These are phyloP conservation scores for Pleurotus pulmonarius DNA, from an alignment of 768 basidiomycete species.

Conservation along the genomic window DNA sequence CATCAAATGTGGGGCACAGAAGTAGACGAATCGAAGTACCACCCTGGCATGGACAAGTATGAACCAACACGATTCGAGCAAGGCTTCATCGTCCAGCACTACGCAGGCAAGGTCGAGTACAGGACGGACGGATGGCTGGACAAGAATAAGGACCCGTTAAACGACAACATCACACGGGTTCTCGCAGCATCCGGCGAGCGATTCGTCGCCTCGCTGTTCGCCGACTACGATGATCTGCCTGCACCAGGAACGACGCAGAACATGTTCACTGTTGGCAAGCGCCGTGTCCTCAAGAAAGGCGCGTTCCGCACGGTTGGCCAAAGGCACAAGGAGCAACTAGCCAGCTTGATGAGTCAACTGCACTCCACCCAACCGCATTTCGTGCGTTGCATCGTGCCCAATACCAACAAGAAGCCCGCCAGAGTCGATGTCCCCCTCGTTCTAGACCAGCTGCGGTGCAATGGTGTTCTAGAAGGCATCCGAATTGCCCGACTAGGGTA, in stretches of 20 bases:
- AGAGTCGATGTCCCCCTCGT: slow-evolving; percentile 92
- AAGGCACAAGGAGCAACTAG: slow-evolving; percentile 92
- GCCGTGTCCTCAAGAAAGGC: slow-evolving; percentile 84
- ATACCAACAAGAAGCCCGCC: slow-evolving; percentile 85
- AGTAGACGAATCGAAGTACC: slow-evolving; percentile 45
- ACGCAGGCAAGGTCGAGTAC: slow-evolving; percentile 96
- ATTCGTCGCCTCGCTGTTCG: slow-evolving; percentile 80
- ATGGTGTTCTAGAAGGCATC: slow-evolving; percentile 98
- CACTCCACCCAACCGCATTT: slow-evolving; percentile 97
- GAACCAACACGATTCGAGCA: slow-evolving; percentile 85
- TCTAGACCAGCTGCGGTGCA: slow-evolving; percentile 93
- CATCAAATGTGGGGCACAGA: slow-evolving; percentile 67
- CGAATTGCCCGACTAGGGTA: slow-evolving; percentile 96
- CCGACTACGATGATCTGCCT: slow-evolving; percentile 64
- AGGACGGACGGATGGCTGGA: slow-evolving; percentile 95
- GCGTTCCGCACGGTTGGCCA: slow-evolving; percentile 96
- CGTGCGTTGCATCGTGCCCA: slow-evolving; percentile 97
- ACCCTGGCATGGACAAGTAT: slow-evolving; percentile 82
- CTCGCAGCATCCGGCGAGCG: slow-evolving; percentile 78
- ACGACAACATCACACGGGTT: slow-evolving; percentile 91
- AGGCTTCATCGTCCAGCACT: slow-evolving; percentile 94
- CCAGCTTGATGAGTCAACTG: slow-evolving; percentile 87
- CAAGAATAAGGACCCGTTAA: slow-evolving; percentile 99
- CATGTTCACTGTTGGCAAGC: slow-evolving; percentile 52
- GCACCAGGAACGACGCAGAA: slow-evolving; percentile 30